Conservation (phyloP, 306 rosid genomes). For the Luffa acutangula region DNA sequence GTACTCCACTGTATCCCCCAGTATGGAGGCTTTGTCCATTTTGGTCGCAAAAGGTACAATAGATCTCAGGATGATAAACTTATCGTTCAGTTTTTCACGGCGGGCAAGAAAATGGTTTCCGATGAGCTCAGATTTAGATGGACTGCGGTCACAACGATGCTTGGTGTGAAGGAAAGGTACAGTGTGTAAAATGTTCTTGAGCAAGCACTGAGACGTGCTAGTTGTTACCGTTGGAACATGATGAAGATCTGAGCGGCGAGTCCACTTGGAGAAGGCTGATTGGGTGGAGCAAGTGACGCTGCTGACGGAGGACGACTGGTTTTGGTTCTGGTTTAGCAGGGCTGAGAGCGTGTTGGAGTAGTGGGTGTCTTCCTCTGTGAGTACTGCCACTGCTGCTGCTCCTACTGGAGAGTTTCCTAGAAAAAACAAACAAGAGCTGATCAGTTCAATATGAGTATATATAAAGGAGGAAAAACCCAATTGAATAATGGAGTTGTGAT, state of each 20-base stretch:
- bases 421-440: background rate
- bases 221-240: slow-evolving; percentile 13
- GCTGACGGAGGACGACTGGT: slow-evolving; percentile 16
- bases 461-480: background rate
- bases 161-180: slow-evolving; percentile 72
- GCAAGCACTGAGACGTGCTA: slow-evolving; percentile 47
- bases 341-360: slow-evolving; percentile 72
- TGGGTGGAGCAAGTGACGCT: slow-evolving; percentile 29
- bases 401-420: background rate
- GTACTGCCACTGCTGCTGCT: slow-evolving; percentile 43
- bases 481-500: background rate
- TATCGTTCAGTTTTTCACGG: slow-evolving; percentile 72
- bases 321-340: slow-evolving; percentile 30
- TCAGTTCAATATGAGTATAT: background rate
- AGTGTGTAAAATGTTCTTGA: slow-evolving; percentile 53
- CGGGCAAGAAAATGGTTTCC: slow-evolving; percentile 81
- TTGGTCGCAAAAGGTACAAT: slow-evolving; percentile 81
- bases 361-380: slow-evolving; percentile 60
- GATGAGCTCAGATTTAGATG: slow-evolving; percentile 44
- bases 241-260: slow-evolving; percentile 13
- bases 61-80: slow-evolving; percentile 69
- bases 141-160: slow-evolving; percentile 31
- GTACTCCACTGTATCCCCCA: slow-evolving; percentile 92
- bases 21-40: slow-evolving; percentile 88
- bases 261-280: slow-evolving; percentile 63